Conservation (phyloP, 2,329 filamentous ascomycete species). For the Trichoderma breve region DNA sequence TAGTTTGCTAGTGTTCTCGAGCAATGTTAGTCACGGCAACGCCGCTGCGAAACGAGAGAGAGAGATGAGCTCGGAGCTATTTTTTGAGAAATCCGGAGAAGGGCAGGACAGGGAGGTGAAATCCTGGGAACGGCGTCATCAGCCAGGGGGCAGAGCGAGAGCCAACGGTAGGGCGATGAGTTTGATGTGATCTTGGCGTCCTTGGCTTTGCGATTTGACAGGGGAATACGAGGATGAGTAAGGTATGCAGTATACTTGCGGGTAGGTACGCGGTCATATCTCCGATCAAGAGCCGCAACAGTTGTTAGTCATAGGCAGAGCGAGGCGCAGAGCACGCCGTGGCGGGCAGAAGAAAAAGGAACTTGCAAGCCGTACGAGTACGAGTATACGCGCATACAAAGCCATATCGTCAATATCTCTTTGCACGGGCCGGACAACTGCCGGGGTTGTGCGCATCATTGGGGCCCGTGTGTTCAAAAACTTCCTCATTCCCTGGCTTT, state of each 20-base stretch:
- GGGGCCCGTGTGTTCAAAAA: not conserved
- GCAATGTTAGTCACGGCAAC: not conserved
- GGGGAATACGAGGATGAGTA: not conserved
- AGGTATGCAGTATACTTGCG: not conserved
- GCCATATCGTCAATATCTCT: not conserved
- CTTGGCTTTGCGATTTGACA: not conserved
- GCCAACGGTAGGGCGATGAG: not conserved
- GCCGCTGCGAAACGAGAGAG: not conserved
- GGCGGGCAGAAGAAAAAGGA: too few relatives aligned
- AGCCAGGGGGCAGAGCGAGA: not conserved
- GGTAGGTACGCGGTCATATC: not conserved
- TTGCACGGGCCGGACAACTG: not conserved
- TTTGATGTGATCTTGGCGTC: not conserved
- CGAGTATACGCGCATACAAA: not conserved
- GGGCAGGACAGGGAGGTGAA: not conserved
- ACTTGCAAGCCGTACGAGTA: too few relatives aligned
- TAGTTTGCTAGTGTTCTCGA: not conserved
- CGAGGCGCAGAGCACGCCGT: not conserved
- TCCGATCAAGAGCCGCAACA: not conserved
- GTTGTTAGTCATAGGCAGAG: not conserved
- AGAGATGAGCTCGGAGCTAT: not conserved
- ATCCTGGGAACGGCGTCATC: not conserved
- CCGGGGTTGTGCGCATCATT: not conserved
- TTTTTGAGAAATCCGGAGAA: not conserved
- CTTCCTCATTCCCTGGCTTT: not conserved